Evolutionary conservation across 345 rosid genomes (phyloP), one percentile per base, ranked within the genome.

Genomic region (Eucalyptus regnans): DNA sequence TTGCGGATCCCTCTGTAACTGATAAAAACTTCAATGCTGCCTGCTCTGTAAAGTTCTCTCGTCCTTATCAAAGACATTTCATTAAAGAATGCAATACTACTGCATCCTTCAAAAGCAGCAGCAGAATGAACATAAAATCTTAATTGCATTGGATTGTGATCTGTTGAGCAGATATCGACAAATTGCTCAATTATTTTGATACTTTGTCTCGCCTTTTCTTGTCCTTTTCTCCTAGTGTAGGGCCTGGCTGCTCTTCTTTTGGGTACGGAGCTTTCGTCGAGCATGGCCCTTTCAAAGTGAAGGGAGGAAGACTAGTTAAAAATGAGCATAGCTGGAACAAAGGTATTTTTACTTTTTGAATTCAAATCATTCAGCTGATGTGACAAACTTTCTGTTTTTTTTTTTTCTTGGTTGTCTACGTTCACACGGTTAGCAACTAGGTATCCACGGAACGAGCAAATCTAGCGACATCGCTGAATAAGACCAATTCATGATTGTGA

Each of bases 201-300:
- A 27, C 25, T 43, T 68, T 64, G 58, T 48, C 4, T 22, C 5
- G 88, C 27, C 13, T 33, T 17, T 52, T 20, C 8, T 87, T 46
- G 3, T 9, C 8, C 20, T 62, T 23, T 60, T 87, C 29, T 6
- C 37, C 41, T 66, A 17, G 33, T 62, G 66, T 50, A 93, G 93
- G 93, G 64, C 93, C 93, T 88, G 93, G 93, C 33, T 89, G 93
- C 58, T 93, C 94, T 23, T 90, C 94, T 6, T 4, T 92, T 33
- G 93, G 93, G 80, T 91, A 87, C 6, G 94, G 93, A 86, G 92
- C 92, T 83, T 91, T 93, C 86, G 23, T n/a, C 50, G 94, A 92
- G 80, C 92, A 92, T 86, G 93, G 94, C 16, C 93, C 94, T 51
- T 93, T 93, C 84, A 88, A 43, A 76, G 91, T 92, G 50, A 88